These are phyloP conservation scores for Sphaerobolus stellatus DNA, from an alignment of 1,284 basidiomycete genomes.

Conservation along the genomic window DNA sequence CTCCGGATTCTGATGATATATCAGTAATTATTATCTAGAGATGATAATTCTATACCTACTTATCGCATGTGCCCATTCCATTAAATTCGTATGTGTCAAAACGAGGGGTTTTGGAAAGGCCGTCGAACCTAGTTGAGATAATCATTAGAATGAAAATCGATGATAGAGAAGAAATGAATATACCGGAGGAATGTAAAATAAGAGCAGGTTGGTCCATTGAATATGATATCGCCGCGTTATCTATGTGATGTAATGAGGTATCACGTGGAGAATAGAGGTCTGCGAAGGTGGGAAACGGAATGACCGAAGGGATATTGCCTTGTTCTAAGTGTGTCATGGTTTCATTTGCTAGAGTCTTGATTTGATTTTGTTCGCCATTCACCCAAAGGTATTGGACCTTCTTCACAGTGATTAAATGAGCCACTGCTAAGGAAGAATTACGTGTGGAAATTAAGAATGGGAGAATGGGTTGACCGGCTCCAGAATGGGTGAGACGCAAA, in stretches of 20 bases:
- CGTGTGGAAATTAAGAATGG: conserved; percentile 34
- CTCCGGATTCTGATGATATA: background rate
- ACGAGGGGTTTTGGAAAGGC: conserved; percentile 31
- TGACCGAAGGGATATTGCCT: background rate
- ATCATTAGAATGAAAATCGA: background rate
- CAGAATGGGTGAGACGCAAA: conserved; percentile 8
- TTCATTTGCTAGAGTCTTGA: conserved; percentile 5
- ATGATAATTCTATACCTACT: conserved; percentile 11
- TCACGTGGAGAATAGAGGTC: background rate
- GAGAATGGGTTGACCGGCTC: conserved; percentile 1
- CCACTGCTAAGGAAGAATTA: conserved; percentile 20
- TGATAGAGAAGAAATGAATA: background rate
- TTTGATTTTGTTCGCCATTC: conserved; percentile 5
- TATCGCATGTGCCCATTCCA: conserved; percentile 16
- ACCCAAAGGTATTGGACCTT: conserved; percentile 10
- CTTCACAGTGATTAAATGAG: conserved; percentile 18
- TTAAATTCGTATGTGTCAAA: conserved; percentile 18
- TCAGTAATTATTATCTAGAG: background rate
- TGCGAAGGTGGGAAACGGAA: conserved; percentile 4
- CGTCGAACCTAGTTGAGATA: conserved; percentile 24
- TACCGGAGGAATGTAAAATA: conserved; percentile 39
- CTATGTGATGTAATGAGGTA: background rate
- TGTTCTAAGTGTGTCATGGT: background rate
- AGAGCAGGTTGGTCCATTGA: conserved; percentile 15
- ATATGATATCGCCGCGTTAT: background rate